These are phyloP conservation scores for Rhododendron vialii DNA, from an alignment of 148 eudicot species.

Conservation along the genomic window DNA sequence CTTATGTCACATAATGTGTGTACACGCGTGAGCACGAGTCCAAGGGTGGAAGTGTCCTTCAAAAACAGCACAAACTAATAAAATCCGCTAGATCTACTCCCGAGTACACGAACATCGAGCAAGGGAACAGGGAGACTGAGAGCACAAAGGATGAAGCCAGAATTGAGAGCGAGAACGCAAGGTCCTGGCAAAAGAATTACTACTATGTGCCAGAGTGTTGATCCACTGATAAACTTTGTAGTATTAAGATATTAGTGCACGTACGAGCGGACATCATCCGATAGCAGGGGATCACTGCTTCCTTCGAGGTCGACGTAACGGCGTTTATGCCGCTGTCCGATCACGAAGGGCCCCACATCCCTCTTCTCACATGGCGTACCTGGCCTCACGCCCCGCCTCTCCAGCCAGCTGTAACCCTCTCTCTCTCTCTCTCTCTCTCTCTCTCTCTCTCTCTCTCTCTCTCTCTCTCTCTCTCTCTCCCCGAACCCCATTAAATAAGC, in stretches of 20 bases:
- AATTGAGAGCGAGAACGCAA: neutral
- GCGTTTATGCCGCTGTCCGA: neutral
- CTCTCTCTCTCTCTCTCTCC: neutral
- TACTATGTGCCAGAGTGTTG: neutral
- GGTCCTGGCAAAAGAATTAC: neutral
- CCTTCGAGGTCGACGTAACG: neutral
- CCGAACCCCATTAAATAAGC: neutral
- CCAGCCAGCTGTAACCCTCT: constrained; percentile 8
- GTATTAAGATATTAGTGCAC: neutral
- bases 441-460: too few relatives aligned
- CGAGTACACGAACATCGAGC: neutral
- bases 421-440: constrained; percentile 1
- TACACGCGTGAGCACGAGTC: too few relatives aligned
- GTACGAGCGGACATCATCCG: neutral
- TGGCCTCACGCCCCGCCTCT: neutral
- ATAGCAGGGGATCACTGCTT: neutral
- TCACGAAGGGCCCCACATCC: neutral
- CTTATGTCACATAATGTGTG: too few relatives aligned
- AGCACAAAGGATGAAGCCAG: neutral
- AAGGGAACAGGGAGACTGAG: too few relatives aligned
- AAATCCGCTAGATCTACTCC: too few relatives aligned
- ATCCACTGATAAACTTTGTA: too few relatives aligned
- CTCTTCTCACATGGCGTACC: constrained; percentile 9
- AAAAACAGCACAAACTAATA: too few relatives aligned
- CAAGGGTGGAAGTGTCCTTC: too few relatives aligned